A percentile compares a stretch with the other conserved stretches of the same genome.
Conservation (phyloP, 1,284 basidiomycete species). For the Pulchroboletus neoregius region DNA sequence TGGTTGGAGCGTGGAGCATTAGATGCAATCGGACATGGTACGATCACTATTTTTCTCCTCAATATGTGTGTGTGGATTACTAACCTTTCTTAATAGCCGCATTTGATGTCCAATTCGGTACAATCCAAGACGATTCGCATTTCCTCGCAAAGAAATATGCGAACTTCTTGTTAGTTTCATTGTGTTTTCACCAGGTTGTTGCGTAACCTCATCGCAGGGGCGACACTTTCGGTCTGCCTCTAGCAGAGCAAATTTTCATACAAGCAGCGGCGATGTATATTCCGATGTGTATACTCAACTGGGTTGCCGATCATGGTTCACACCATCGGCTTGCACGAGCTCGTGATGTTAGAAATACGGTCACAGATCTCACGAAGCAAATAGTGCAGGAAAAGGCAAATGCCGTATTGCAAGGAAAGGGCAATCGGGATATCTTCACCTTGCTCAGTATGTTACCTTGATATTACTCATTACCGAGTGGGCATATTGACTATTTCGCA, state of each 20-base stretch:
- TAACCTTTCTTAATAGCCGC: slow-evolving; percentile 33
- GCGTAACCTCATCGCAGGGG: slow-evolving; percentile 8
- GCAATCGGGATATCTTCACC: slow-evolving; percentile 39
- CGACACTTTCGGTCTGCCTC: slow-evolving; percentile 21
- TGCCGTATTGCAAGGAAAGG: slow-evolving; percentile 32
- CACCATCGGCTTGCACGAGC: slow-evolving; percentile 35
- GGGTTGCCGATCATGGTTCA: slow-evolving; percentile 36
- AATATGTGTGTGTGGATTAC: no score
- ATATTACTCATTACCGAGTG: not conserved
- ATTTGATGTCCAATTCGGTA: slow-evolving; percentile 40
- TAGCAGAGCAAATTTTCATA: slow-evolving; percentile 17
- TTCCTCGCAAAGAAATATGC: slow-evolving; percentile 35
- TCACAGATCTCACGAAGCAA: slow-evolving; percentile 33
- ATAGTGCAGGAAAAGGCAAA: slow-evolving; percentile 42
- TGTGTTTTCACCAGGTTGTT: not conserved
- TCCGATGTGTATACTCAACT: slow-evolving; percentile 32
- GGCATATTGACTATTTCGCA: slow-evolving; percentile 18
- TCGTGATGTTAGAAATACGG: slow-evolving; percentile 27
- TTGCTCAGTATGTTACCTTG: slow-evolving; percentile 35
- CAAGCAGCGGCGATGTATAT: slow-evolving; percentile 15
- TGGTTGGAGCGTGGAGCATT: slow-evolving; percentile 42
- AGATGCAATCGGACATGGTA: slow-evolving; percentile 46
- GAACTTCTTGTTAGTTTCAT: slow-evolving; percentile 33
- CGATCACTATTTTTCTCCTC: not conserved
- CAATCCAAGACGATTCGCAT: slow-evolving; percentile 36